Evolutionary conservation across 305 asterid species (phyloP).

Genomic region (Fraxinus baroniana): DNA sequence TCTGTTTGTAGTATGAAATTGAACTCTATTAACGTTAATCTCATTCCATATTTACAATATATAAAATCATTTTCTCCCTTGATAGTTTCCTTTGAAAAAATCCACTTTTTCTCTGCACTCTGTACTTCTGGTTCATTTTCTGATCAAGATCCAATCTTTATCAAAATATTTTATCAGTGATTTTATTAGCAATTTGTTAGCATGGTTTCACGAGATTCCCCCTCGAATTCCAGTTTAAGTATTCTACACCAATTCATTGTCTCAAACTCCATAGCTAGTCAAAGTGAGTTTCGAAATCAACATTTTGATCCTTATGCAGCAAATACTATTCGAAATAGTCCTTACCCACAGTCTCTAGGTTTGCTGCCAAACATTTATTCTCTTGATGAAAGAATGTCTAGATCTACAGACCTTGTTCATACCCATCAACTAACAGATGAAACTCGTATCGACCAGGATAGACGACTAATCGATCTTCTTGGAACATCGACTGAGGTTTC

Average conservation of each 20-base stretch:
- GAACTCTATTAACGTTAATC: background rate
- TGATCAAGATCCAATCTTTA: constrained; percentile 23
- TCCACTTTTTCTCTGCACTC: background rate
- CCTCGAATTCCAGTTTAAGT: constrained; percentile 53
- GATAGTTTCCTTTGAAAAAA: background rate
- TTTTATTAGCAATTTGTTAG: background rate
- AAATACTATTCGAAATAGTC: constrained; percentile 21
- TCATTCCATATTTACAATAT: background rate
- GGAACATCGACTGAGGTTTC: constrained; percentile 49
- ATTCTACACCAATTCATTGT: constrained; percentile 61
- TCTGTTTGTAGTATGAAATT: background rate
- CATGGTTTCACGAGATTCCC: constrained; percentile 72
- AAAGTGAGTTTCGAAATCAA: constrained; percentile 42
- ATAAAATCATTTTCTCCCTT: background rate
- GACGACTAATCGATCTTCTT: constrained; percentile 66
- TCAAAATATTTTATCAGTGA: background rate
- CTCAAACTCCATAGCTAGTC: constrained; percentile 43
- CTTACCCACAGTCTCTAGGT: constrained; percentile 37
- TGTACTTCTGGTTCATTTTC: background rate
- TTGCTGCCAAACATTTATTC: constrained; percentile 30
- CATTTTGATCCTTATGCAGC: constrained; percentile 42
- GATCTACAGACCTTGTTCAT: constrained; percentile 37
- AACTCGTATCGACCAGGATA: constrained; percentile 36
- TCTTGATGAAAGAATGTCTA: constrained; percentile 35
- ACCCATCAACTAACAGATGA: constrained; percentile 39